Evolutionary conservation across 2,329 filamentous ascomycete species (phyloP), one percentile per base, ranked within the genome.

Genomic region (Ophiostoma sp.): DNA sequence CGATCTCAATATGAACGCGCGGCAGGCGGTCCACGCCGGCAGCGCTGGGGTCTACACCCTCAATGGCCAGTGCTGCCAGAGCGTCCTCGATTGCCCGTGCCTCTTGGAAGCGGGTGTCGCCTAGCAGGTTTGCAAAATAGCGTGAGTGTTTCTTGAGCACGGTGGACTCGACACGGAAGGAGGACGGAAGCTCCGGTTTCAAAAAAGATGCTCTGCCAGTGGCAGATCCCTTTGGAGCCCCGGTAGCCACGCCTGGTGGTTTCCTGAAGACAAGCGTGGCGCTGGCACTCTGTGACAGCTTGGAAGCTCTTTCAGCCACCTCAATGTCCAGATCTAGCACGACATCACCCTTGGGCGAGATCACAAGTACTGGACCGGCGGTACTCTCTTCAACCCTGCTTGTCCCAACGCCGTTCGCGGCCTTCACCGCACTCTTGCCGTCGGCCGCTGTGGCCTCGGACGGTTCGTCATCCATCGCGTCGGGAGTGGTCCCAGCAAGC

Each of bases 61-160:
- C 75, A 8, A 81, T 73, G 2, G 78, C 77, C 16, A 92, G 80
- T 3, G 77, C 76, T 5, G 78, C 79, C 60, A 89, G 82, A 5
- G 80, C 78, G 2, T 80, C 79, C 11, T 81, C 77, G 55, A 92
- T 80, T 47, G 81, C 76, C 64, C 81, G 81, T 7, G 85, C 84
- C 78, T 93, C 89, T 67, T 83, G 79, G 75, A 92, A 91, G 68
- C 85, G 80, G 2, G 80, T 81, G 70, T 88, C 84, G 9, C 85
- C 84, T 2, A 93, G 81, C 16, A 93, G 81, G 68, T 85, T 86
- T 68, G 82, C 82, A 75, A 93, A 93, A 76, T 92, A 93, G 68
- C 84, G 84, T 5, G 89, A 92, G 70, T 85, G 81, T 70, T 80
- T 80, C 76, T 82, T 85, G 45, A 93, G 79, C 0, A 78, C 78